Evolutionary conservation across 1,139 yeast species (phyloP).

Genomic region (Saccharomyces hybrid): DNA sequence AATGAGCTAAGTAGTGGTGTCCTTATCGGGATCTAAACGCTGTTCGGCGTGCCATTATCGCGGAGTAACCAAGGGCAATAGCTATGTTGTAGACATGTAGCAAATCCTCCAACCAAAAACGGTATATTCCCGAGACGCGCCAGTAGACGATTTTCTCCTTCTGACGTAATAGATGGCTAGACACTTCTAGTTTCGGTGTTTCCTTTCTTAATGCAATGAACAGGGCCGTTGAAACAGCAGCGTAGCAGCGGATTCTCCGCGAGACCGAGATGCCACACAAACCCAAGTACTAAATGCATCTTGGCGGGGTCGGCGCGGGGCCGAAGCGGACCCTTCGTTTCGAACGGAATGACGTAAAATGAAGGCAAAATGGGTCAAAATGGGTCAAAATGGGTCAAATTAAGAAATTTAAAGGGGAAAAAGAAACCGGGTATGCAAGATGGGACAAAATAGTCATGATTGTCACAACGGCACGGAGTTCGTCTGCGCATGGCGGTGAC

Average conservation of each 20-base stretch:
- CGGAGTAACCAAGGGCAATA: background rate
- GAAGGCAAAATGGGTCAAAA: background rate
- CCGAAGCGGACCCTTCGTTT: background rate
- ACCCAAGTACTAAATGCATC: background rate
- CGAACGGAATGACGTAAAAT: background rate
- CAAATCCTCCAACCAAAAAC: background rate
- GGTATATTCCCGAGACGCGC: background rate
- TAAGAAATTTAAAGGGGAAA: too few relatives aligned
- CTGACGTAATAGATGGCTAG: background rate
- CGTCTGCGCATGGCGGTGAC: background rate
- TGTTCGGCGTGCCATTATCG: background rate
- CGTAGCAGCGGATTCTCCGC: background rate
- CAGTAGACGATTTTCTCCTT: background rate
- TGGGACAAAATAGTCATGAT: background rate
- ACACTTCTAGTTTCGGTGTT: background rate
- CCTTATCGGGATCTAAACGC: background rate
- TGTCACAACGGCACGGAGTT: background rate
- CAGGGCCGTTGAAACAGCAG: background rate
- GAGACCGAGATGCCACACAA: background rate
- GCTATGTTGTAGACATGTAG: background rate
- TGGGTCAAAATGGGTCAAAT: background rate
- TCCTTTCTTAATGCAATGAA: background rate
- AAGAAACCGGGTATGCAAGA: background rate
- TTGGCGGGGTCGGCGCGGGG: background rate
- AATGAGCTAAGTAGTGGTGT: background rate